phyloP scores from a whole-genome alignment of 1,284 basidiomycete species.

The Cryptococcus hybrid region DNA sequence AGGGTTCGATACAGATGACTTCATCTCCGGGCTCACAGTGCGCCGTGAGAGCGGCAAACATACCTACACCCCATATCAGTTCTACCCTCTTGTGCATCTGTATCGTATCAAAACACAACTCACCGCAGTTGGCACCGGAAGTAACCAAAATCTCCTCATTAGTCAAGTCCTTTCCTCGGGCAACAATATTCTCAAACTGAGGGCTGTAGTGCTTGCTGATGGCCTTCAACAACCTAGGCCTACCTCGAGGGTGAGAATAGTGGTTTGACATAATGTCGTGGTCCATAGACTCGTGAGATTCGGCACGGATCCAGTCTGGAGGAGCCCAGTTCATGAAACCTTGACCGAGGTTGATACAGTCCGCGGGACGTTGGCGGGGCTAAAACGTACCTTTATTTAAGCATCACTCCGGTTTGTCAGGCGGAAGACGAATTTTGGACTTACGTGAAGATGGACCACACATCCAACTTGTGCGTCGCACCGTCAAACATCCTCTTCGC shows the following conservation, averaged over 20 bases:
- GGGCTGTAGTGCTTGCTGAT: slow-evolving; percentile 74
- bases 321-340: slow-evolving; percentile 86
- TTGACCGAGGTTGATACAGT: slow-evolving; percentile 89
- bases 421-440: slow-evolving; percentile 24
- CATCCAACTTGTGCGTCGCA: slow-evolving; percentile 61
- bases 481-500: slow-evolving; percentile 46
- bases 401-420: neutral
- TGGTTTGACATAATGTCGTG: slow-evolving; percentile 69
- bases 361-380: slow-evolving; percentile 75
- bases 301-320: slow-evolving; percentile 75
- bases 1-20: slow-evolving; percentile 97
- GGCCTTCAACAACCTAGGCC: slow-evolving; percentile 78
- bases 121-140: slow-evolving; percentile 93
- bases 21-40: slow-evolving; percentile 89
- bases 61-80: slow-evolving; percentile 56
- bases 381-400: slow-evolving; percentile 37
- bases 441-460: slow-evolving; percentile 92
- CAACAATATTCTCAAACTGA: slow-evolving; percentile 56
- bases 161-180: slow-evolving; percentile 65
- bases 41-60: slow-evolving; percentile 85
- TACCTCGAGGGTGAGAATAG: slow-evolving; percentile 87
- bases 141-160: slow-evolving; percentile 92
- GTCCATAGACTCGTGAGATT: slow-evolving; percentile 69
- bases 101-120: slow-evolving; percentile 12
- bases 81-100: no score